Conservation (phyloP, 75 land plant species). For the Sequoia sempervirens region DNA sequence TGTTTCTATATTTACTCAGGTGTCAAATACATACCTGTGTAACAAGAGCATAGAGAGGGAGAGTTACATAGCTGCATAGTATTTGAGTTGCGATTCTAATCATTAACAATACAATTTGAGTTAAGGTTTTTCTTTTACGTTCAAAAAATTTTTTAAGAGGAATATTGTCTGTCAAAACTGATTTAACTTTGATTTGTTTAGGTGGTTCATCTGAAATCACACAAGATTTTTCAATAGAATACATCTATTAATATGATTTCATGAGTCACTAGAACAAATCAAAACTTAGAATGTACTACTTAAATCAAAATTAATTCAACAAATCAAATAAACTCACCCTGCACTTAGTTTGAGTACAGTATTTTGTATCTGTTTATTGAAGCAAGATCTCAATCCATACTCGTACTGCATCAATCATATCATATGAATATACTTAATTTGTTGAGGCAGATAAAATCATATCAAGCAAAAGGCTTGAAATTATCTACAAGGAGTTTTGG, state of each 20-base stretch:
- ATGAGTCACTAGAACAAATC: no score
- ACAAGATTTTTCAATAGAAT: no score
- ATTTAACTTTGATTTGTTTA: no score
- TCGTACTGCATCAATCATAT: slow-evolving; percentile 29
- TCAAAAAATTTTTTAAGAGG: no score
- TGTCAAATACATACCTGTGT: slow-evolving; percentile 32
- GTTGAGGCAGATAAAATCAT: neutral
- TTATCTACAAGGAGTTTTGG: neutral
- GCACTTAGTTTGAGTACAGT: slow-evolving; percentile 23
- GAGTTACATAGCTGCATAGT: slow-evolving; percentile 37
- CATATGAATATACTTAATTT: neutral
- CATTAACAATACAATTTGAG: neutral
- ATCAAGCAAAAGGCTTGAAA: neutral
- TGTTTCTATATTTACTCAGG: no score
- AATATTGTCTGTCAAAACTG: no score
- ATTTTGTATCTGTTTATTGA: slow-evolving; percentile 18
- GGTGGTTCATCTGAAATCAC: no score
- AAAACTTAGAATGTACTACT: no score
- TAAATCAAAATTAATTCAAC: neutral
- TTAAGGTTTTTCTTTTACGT: no score
- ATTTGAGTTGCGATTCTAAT: slow-evolving; percentile 19
- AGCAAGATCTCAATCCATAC: slow-evolving; percentile 48
- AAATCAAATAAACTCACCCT: slow-evolving; percentile 28
- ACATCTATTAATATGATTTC: no score
- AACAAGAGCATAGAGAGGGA: slow-evolving; percentile 48